phyloP scores from a whole-genome alignment of 2,329 filamentous ascomycete genomes.

The Colletotrichum sansevieriae region DNA sequence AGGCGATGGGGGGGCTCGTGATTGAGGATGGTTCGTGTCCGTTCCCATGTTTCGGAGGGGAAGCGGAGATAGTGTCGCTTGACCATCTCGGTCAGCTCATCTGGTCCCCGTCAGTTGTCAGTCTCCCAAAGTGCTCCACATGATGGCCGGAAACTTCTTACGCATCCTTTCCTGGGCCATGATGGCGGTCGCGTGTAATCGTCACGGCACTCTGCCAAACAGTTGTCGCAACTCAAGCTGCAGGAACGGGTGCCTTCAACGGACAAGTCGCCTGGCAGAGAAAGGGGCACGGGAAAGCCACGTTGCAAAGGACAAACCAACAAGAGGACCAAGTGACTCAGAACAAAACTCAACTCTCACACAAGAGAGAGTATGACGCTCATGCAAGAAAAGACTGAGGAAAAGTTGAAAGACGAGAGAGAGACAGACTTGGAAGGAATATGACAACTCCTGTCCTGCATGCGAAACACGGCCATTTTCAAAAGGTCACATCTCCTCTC shows the following conservation, averaged over 20 bases:
- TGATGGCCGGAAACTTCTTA: background rate
- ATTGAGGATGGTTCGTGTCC: conserved; percentile 18
- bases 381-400: conserved; percentile 7
- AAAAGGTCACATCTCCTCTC: background rate
- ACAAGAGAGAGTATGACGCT: background rate
- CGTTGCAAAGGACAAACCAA: background rate
- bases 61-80: conserved; percentile 25
- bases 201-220: background rate
- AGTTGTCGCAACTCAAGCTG: background rate
- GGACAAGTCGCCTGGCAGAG: background rate
- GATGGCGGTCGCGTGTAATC: background rate
- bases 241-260: background rate
- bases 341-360: conserved; percentile 3
- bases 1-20: conserved; percentile 20
- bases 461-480: conserved; percentile 38
- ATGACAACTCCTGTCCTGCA: background rate
- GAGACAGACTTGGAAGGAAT: background rate
- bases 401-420: background rate
- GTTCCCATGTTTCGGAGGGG: conserved; percentile 27
- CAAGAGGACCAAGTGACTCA: conserved; percentile 4
- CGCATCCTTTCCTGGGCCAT: conserved; percentile 40
- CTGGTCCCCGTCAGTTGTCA: conserved; percentile 23
- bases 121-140: accelerated
- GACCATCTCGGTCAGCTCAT: conserved; percentile 30
- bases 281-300: conserved; percentile 3